phyloP scores from a whole-genome alignment of 306 rosid species.

The Albizia julibrissin region DNA sequence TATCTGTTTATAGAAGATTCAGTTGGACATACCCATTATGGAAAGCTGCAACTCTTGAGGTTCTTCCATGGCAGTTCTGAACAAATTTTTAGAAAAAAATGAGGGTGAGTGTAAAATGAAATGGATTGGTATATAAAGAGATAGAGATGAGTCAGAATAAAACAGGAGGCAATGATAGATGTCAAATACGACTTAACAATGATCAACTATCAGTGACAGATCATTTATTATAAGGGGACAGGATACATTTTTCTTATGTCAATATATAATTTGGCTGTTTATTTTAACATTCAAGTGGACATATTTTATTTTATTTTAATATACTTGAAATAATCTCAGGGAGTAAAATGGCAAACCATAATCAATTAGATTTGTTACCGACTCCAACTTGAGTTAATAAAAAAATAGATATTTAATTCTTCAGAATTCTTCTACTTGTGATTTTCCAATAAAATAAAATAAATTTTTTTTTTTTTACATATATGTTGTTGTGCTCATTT shows the following conservation, averaged over 20 bases:
- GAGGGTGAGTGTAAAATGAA: no score
- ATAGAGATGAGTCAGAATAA: not conserved
- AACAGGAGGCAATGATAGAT: not conserved
- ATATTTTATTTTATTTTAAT: no score
- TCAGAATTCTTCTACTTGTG: not conserved
- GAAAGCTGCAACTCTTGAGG: not conserved
- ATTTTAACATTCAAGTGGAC: no score
- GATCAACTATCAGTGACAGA: not conserved
- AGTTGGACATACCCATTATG: not conserved
- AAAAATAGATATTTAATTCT: no score
- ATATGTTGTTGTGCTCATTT: not conserved
- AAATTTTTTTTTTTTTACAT: no score
- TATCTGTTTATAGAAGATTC: not conserved
- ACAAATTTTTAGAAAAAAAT: no score
- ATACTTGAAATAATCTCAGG: no score
- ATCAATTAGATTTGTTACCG: no score
- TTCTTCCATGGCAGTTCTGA: not conserved
- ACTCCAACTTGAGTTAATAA: no score
- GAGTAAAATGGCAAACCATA: not conserved
- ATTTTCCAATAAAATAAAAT: not conserved
- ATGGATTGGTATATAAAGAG: not conserved
- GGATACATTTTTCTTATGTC: no score
- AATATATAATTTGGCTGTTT: no score
- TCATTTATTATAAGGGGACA: not conserved
- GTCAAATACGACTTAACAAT: not conserved